Evolutionary conservation across 2,329 filamentous ascomycete genomes (phyloP).

Genomic region (Colletotrichum sp.): DNA sequence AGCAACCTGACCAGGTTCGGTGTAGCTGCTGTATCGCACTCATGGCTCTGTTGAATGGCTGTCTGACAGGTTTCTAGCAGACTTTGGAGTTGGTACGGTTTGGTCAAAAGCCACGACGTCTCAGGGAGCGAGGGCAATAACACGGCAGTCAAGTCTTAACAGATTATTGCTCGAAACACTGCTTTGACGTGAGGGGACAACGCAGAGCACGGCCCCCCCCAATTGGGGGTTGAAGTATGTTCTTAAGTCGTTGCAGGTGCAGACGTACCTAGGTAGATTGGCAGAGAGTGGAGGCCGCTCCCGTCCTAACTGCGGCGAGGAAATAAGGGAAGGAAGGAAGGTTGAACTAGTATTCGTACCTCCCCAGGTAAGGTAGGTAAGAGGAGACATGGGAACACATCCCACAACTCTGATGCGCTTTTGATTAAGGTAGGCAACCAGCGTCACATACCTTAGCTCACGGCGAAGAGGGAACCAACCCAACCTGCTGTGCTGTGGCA

Average conservation of each 20-base stretch:
- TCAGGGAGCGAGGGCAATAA: background rate
- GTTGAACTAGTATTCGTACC: background rate
- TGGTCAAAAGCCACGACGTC: background rate
- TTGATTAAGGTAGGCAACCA: background rate
- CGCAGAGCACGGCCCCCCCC: slow-evolving; percentile 7
- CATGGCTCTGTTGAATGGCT: background rate
- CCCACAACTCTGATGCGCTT: background rate
- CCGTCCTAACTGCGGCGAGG: background rate
- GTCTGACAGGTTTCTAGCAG: background rate
- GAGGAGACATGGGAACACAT: background rate
- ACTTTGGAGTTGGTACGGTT: background rate
- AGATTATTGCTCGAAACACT: slow-evolving; percentile 16
- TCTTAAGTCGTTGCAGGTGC: background rate
- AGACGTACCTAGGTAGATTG: background rate
- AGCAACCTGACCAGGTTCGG: background rate
- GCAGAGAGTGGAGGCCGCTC: background rate
- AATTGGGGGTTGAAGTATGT: background rate
- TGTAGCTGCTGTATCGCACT: background rate
- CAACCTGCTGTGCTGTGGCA: background rate
- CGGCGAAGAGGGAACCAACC: background rate
- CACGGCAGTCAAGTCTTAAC: background rate
- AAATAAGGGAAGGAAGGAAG: background rate
- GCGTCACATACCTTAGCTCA: background rate
- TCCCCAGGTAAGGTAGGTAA: background rate
- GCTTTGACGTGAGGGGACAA: slow-evolving; percentile 16